Conservation (phyloP, 169 alveolate species). For the Plasmodium ovale region DNA sequence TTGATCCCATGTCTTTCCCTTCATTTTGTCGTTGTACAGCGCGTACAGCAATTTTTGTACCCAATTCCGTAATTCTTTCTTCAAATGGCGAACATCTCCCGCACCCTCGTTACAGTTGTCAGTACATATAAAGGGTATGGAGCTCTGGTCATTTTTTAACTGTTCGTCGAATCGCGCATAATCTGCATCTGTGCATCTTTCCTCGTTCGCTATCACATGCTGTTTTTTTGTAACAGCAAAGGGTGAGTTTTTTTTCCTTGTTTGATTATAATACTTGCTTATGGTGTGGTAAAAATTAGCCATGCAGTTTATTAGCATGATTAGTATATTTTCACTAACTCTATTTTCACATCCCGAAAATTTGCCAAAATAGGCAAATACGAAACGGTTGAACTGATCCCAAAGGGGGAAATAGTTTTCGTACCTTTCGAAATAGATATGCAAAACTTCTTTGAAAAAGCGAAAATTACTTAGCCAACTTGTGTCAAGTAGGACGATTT, state of each 20-base stretch:
- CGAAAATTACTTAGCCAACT: slow-evolving; percentile 11
- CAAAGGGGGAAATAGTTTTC: background rate
- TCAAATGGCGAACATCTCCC: background rate
- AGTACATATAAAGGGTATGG: too few species aligned
- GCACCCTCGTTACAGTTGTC: background rate
- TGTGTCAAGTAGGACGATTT: slow-evolving; percentile 3
- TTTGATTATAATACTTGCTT: background rate
- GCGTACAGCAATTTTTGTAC: background rate
- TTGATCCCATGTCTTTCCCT: background rate
- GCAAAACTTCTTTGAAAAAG: slow-evolving; percentile 40
- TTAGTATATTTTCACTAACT: slow-evolving; percentile 1
- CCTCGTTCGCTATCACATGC: background rate
- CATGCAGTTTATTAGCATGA: slow-evolving; percentile 2
- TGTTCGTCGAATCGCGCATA: background rate
- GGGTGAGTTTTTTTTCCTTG: background rate
- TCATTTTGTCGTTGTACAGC: slow-evolving; percentile 18
- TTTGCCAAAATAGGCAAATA: slow-evolving; percentile 16
- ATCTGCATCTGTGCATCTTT: background rate
- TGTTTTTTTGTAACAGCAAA: background rate
- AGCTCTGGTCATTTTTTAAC: background rate
- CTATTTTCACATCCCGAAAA: background rate
- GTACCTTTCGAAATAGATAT: slow-evolving; percentile 18
- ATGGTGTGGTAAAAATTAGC: slow-evolving; percentile 42
- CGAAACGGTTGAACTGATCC: slow-evolving; percentile 7
- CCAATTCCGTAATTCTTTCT: slow-evolving; percentile 11